Percentiles rank a stretch among this genome's conserved stretches.
phyloP scores from a whole-genome alignment of 176 grass and related monocot genomes.

The Paspalum notatum region DNA sequence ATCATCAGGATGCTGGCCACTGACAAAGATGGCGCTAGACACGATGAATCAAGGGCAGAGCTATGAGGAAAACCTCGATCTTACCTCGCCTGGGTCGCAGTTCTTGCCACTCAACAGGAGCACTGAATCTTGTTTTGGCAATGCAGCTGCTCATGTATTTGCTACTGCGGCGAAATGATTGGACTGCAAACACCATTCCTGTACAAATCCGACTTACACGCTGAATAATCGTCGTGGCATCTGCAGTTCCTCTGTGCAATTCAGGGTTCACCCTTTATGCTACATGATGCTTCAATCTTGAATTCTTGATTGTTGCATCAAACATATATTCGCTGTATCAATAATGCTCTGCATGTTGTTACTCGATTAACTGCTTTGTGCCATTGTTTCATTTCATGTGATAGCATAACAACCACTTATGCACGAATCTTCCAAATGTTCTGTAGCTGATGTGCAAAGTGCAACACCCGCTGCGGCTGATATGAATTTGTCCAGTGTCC shows the following conservation, averaged over 20 bases:
- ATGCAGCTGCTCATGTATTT: not conserved
- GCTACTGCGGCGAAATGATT: not conserved
- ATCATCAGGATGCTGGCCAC: conserved; percentile 69
- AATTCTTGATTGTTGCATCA: not conserved
- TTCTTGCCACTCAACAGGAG: not conserved
- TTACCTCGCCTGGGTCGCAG: not conserved
- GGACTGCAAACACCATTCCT: conserved; percentile 4
- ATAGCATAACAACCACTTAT: not conserved
- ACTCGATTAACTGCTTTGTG: not conserved
- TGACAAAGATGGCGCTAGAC: conserved; percentile 32
- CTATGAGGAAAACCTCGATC: conserved; percentile 48
- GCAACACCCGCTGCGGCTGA: not conserved
- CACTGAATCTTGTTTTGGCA: not conserved
- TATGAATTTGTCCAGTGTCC: not conserved
- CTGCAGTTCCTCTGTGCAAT: not conserved
- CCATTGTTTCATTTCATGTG: not conserved
- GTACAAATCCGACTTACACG: conserved; percentile 17
- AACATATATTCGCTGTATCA: not conserved
- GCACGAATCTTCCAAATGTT: not conserved
- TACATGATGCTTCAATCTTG: not conserved
- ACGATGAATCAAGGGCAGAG: conserved; percentile 68
- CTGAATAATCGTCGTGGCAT: conserved; percentile 7
- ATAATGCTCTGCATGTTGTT: not conserved
- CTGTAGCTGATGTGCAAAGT: not conserved
- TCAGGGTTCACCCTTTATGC: not conserved